phyloP scores from a whole-genome alignment of 192 early-diverging fungal genomes.

The Pecoramyces ruminantium region DNA sequence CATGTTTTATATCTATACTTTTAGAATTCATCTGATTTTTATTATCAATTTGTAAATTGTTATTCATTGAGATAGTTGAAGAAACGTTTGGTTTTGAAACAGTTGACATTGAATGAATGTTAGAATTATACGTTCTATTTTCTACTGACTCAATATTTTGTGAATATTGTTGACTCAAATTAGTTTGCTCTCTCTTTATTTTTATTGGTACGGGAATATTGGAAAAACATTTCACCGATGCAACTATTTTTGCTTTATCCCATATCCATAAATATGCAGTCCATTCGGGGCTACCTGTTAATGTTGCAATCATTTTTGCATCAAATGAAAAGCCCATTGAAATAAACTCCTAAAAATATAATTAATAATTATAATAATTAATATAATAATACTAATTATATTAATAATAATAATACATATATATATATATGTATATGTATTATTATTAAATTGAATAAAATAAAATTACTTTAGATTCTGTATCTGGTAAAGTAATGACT shows the following conservation, averaged over 20 bases:
- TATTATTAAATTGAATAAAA: too few relatives aligned
- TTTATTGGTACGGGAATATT: background rate
- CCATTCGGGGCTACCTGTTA: constrained; percentile 36
- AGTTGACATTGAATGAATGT: background rate
- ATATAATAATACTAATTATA: too few relatives aligned
- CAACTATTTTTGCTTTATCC: constrained; percentile 1
- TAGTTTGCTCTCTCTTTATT: constrained; percentile 28
- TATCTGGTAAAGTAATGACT: constrained; percentile 14
- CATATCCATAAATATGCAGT: constrained; percentile 38
- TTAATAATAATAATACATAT: background rate
- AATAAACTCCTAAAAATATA: constrained; percentile 22
- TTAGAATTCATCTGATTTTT: background rate
- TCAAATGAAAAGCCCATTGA: constrained; percentile 36
- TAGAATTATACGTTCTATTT: background rate
- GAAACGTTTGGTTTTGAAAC: background rate
- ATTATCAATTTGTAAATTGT: background rate
- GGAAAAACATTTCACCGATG: background rate
- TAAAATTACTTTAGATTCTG: constrained; percentile 23
- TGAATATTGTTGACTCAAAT: background rate
- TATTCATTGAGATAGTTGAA: background rate
- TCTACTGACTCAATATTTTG: background rate
- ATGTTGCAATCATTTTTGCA: constrained; percentile 32
- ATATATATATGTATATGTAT: background rate
- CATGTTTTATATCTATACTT: background rate
- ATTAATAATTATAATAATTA: too few relatives aligned